phyloP scores from a whole-genome alignment of 148 eudicot species.

The Drosera capensis region DNA sequence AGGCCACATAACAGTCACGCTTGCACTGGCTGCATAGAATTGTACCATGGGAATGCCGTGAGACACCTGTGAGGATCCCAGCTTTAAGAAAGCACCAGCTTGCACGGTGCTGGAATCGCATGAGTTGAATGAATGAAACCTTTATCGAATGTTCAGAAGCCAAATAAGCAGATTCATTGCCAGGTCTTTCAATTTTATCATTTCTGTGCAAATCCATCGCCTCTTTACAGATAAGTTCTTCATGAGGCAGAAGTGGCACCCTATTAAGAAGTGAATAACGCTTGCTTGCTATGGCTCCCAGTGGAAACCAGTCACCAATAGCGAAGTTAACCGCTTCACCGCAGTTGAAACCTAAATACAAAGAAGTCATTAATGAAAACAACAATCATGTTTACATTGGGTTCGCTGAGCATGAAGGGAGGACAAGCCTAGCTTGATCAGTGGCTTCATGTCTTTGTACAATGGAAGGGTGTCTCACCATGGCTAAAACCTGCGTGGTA shows the following conservation, averaged over 20 bases:
- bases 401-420: neutral
- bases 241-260: conserved; percentile 82
- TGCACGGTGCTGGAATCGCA: conserved; percentile 77
- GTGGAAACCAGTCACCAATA: conserved; percentile 83
- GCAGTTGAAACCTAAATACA: conserved; percentile 70
- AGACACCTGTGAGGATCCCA: conserved; percentile 26
- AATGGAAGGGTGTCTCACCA: conserved; percentile 29
- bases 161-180: conserved; percentile 25
- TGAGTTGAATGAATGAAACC: conserved; percentile 57
- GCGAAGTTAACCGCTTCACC: conserved; percentile 99
- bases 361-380: neutral
- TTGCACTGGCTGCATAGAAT: conserved; percentile 87
- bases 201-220: conserved; percentile 52
- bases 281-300: conserved; percentile 74
- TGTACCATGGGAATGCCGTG: conserved; percentile 45
- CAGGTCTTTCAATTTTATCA: conserved; percentile 23
- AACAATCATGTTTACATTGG: neutral
- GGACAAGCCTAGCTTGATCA: neutral
- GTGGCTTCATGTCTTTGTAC: neutral
- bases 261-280: conserved; percentile 89
- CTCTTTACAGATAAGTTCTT: conserved; percentile 97
- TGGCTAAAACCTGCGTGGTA: conserved; percentile 99
- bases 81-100: conserved; percentile 61
- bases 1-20: conserved; percentile 85
- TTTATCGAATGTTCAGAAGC: conserved; percentile 35